phyloP scores from a whole-genome alignment of 2,329 filamentous ascomycete species.

The Paecilomyces sp. region DNA sequence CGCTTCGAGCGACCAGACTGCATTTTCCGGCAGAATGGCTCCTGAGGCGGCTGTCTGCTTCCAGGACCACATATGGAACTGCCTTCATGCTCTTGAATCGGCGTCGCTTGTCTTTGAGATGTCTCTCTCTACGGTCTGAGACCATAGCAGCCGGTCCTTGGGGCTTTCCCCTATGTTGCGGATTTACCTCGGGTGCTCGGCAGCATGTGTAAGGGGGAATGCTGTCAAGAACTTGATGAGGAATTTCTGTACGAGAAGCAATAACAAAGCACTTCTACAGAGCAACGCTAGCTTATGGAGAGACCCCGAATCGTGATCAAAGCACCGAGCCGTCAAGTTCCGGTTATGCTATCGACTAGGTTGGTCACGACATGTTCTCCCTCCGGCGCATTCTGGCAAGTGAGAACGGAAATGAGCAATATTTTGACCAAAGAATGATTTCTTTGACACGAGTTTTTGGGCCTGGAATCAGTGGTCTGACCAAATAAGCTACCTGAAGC shows the following conservation, averaged over 20 bases:
- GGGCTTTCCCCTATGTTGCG: neutral
- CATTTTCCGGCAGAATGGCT: no score
- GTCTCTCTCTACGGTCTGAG: neutral
- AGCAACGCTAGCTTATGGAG: neutral
- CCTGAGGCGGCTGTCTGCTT: neutral
- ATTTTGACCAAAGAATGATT: neutral
- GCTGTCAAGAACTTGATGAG: neutral
- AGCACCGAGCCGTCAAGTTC: neutral
- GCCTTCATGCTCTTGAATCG: neutral
- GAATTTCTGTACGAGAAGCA: neutral
- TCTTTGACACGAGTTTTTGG: neutral
- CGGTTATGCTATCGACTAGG: neutral
- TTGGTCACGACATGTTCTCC: neutral
- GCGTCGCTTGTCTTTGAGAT: neutral
- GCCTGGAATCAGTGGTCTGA: neutral
- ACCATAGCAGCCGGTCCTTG: neutral
- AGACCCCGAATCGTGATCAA: neutral
- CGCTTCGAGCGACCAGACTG: no score
- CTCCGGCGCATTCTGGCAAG: neutral
- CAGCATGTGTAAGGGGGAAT: neutral
- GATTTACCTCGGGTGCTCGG: neutral
- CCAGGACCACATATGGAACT: neutral
- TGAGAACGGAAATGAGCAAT: neutral
- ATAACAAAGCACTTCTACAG: neutral
- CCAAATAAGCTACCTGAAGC: neutral